Conservation (phyloP, 305 asterid genomes). For the Fraxinus velutina region DNA sequence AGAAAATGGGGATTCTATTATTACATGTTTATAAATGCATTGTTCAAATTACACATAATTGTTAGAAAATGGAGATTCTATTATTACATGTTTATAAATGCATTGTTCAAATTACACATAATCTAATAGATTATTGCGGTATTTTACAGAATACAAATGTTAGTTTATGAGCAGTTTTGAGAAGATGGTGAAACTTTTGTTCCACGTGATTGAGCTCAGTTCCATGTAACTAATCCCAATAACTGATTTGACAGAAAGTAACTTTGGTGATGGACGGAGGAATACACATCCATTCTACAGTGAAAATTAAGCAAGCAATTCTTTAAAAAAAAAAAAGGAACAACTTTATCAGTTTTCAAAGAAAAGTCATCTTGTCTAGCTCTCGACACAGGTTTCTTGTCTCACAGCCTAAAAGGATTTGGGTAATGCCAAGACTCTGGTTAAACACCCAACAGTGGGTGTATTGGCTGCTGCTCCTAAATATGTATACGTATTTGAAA, state of each 20-base stretch:
- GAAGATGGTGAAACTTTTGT: slow-evolving; percentile 17
- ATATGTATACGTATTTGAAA: not conserved
- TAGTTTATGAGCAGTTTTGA: not conserved
- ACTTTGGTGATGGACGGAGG: not conserved
- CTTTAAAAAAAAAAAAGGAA: no score
- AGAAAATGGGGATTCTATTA: slow-evolving; percentile 11
- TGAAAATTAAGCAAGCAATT: not conserved
- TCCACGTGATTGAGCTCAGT: not conserved
- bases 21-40: not conserved
- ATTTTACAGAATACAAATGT: not conserved
- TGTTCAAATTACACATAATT: not conserved
- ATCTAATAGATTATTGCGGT: not conserved
- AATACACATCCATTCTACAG: not conserved
- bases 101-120: no score
- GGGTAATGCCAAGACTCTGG: not conserved
- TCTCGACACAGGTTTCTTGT: not conserved
- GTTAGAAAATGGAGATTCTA: no score
- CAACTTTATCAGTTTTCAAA: not conserved
- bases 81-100: no score
- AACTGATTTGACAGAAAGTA: not conserved
- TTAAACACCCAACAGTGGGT: not conserved
- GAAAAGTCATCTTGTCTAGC: not conserved
- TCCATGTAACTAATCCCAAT: not conserved
- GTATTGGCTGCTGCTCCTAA: not conserved
- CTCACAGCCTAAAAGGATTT: not conserved